These are phyloP conservation scores for Sphaerulina vaccinii DNA, from an alignment of 2,329 filamentous ascomycete genomes.

Conservation along the genomic window DNA sequence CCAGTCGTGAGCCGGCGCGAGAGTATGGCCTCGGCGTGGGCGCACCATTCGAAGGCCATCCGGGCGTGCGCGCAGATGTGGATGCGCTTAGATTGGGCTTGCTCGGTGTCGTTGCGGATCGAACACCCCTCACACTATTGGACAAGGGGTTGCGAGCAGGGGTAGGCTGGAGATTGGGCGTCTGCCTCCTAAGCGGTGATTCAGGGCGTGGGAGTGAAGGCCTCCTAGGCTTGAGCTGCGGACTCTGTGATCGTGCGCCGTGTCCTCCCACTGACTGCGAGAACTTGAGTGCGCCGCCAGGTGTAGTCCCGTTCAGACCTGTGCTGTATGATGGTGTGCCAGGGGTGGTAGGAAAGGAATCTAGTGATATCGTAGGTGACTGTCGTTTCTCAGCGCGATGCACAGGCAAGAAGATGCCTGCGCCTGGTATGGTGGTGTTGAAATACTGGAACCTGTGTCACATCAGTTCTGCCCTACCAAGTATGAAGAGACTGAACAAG, in stretches of 20 bases:
- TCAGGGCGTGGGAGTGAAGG: constrained; percentile 84
- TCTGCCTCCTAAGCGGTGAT: constrained; percentile 69
- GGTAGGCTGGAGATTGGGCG: constrained; percentile 56
- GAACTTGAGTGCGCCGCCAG: constrained; percentile 65
- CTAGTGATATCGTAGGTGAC: constrained; percentile 54
- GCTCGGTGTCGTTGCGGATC: constrained; percentile 46
- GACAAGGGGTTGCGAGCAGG: constrained; percentile 58
- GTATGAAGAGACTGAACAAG: neutral
- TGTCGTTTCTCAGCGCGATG: constrained; percentile 73
- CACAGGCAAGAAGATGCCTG: constrained; percentile 90
- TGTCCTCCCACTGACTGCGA: constrained; percentile 78
- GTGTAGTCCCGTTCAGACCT: constrained; percentile 39
- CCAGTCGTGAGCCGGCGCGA: constrained; percentile 48
- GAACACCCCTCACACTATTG: constrained; percentile 49
- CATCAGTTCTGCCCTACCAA: neutral
- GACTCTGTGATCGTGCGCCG: constrained; percentile 65
- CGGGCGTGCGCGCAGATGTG: constrained; percentile 59
- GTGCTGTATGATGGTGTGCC: constrained; percentile 62
- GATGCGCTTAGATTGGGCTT: constrained; percentile 44
- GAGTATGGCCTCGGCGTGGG: constrained; percentile 47
- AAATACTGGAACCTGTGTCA: constrained; percentile 62
- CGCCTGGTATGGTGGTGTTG: constrained; percentile 69
- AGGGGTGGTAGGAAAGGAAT: constrained; percentile 64
- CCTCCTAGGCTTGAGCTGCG: constrained; percentile 67
- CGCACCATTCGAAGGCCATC: constrained; percentile 39